phyloP scores from a whole-genome alignment of 331 rosid genomes.

The Saraca asoca region DNA sequence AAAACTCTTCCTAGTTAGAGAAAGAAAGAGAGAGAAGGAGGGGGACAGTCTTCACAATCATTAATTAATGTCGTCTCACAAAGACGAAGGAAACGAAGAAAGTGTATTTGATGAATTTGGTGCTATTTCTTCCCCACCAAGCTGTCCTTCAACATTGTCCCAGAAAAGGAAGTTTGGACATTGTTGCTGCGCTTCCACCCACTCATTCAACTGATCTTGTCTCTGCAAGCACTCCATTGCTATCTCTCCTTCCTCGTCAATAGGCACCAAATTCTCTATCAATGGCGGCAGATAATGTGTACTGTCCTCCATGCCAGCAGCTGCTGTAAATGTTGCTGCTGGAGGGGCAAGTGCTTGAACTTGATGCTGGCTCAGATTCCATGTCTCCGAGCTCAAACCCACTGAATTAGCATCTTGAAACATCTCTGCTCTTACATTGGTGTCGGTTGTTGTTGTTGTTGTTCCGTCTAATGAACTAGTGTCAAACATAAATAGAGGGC shows the following conservation, averaged over 20 bases:
- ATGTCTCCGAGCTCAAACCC: constrained; percentile 47
- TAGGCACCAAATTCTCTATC: constrained; percentile 55
- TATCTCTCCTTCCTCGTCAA: constrained; percentile 60
- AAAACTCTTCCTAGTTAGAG: constrained; percentile 38
- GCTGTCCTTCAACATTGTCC: constrained; percentile 73
- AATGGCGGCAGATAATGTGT: constrained; percentile 68
- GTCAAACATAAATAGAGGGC: constrained; percentile 87
- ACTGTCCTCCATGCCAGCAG: background rate
- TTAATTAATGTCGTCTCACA: background rate
- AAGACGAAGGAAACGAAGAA: constrained; percentile 72
- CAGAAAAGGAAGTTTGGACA: constrained; percentile 80
- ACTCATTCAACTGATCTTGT: constrained; percentile 62
- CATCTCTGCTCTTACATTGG: constrained; percentile 40
- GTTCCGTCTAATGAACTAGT: constrained; percentile 54
- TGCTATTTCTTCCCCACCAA: constrained; percentile 54
- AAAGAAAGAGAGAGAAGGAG: background rate
- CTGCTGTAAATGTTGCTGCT: background rate
- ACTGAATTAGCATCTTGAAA: constrained; percentile 44
- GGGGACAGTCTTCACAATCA: constrained; percentile 37
- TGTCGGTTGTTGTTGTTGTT: constrained; percentile 33
- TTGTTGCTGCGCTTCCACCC: constrained; percentile 79
- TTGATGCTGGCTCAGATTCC: constrained; percentile 67
- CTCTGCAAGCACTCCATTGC: constrained; percentile 70
- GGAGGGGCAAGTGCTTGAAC: constrained; percentile 53
- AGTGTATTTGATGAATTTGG: constrained; percentile 51